A percentile compares a stretch with the other conserved stretches of the same genome.
Evolutionary conservation across 805 yeast species (phyloP).

Genomic region (Ogataea nonfermentans): DNA sequence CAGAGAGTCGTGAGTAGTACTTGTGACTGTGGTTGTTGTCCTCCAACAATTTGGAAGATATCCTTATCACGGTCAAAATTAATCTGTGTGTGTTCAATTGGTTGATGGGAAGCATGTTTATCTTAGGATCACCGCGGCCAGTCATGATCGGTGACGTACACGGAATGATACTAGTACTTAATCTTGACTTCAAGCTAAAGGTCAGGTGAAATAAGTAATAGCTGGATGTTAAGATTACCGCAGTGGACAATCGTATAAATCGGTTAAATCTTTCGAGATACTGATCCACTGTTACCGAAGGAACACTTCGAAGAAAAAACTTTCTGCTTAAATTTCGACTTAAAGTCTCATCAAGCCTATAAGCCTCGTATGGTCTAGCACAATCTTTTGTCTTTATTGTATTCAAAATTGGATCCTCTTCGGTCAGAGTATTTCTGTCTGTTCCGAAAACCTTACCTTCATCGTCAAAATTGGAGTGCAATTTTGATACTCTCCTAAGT

Average conservation of each 20-base stretch:
- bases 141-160: conserved; percentile 9
- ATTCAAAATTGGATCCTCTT: too few relatives aligned
- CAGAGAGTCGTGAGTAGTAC: conserved; percentile 44
- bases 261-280: conserved; percentile 35
- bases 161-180: conserved; percentile 15
- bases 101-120: conserved; percentile 33
- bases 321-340: conserved; percentile 23
- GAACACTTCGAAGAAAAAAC: conserved; percentile 34
- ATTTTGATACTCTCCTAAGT: conserved; percentile 24
- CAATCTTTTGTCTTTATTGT: too few relatives aligned
- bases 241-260: conserved; percentile 31
- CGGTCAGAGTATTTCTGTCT: background rate
- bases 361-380: background rate
- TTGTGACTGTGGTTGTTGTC: conserved; percentile 44
- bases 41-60: conserved; percentile 42
- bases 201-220: conserved; percentile 31
- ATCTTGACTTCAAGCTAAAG: conserved; percentile 27
- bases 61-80: conserved; percentile 38
- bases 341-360: background rate
- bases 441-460: conserved; percentile 5
- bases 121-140: background rate
- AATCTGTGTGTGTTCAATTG: conserved; percentile 40
- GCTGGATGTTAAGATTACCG: conserved; percentile 33
- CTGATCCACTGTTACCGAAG: conserved; percentile 26
- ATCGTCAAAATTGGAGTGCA: conserved; percentile 29